Evolutionary conservation across 2,329 filamentous ascomycete species (phyloP).

Genomic region (Elsinoe fawcettii): DNA sequence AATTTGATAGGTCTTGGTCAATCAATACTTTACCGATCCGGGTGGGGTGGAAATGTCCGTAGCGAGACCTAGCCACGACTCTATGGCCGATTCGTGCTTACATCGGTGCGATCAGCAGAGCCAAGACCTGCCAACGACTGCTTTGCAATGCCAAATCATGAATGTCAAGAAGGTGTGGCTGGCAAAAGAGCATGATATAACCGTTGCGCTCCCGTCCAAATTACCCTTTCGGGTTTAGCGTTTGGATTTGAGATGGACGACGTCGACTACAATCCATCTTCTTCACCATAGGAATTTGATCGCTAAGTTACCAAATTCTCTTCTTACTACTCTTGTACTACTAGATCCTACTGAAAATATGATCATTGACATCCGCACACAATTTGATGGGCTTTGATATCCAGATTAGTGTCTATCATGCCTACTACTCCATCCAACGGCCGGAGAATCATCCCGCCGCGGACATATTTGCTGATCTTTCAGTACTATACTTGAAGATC

Average conservation of each 20-base stretch:
- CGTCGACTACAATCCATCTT: background rate
- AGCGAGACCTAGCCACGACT: background rate
- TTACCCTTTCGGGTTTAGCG: conserved; percentile 1
- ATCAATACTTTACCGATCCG: too few species aligned
- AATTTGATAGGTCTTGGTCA: too few species aligned
- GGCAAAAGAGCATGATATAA: conserved; percentile 5
- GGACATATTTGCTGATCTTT: background rate
- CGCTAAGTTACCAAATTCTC: background rate
- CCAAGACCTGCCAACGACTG: background rate
- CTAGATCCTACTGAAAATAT: too few species aligned
- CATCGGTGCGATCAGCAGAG: too few species aligned
- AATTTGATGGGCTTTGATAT: background rate
- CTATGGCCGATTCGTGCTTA: background rate
- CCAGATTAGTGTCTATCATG: background rate
- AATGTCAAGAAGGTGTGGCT: background rate
- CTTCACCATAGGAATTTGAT: background rate
- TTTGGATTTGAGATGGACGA: background rate
- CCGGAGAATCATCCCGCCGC: background rate
- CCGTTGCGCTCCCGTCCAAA: background rate
- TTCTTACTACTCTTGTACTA: background rate
- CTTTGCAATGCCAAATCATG: background rate
- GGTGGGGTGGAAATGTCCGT: too few species aligned
- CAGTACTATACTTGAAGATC: background rate
- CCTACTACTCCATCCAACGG: background rate
- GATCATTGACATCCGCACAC: too few species aligned